A percentile compares a stretch with the other conserved stretches of the same genome.
These are phyloP conservation scores for Naematelia aurantialba DNA, from an alignment of 768 basidiomycete species.

Conservation along the genomic window DNA sequence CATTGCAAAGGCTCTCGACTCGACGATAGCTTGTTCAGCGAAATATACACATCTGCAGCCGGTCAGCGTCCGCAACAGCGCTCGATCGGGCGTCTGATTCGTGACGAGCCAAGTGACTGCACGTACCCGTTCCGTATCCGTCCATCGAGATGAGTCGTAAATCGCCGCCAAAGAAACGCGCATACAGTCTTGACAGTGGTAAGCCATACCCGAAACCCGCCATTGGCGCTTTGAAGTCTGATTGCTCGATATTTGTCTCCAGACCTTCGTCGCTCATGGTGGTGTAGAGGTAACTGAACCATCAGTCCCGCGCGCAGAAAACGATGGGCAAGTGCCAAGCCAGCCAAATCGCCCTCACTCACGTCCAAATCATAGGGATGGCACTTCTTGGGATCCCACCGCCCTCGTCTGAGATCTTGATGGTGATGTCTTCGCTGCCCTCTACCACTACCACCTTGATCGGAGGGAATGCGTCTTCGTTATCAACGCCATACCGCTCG, in stretches of 20 bases:
- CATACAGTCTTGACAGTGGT: conserved; percentile 88
- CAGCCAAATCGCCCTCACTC: conserved; percentile 60
- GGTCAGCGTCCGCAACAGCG: neutral
- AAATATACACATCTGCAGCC: conserved; percentile 40
- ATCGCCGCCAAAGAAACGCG: conserved; percentile 83
- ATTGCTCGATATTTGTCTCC: conserved; percentile 54
- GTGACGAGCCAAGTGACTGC: neutral
- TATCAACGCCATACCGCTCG: conserved; percentile 79
- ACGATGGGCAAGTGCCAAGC: neutral
- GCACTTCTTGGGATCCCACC: conserved; percentile 76
- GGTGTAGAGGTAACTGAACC: conserved; percentile 47
- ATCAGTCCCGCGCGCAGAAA: neutral
- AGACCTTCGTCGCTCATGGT: conserved; percentile 66
- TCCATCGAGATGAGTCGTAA: conserved; percentile 95
- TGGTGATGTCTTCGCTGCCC: conserved; percentile 96
- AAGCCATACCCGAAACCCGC: conserved; percentile 87
- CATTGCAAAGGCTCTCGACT: conserved; percentile 14
- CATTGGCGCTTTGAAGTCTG: conserved; percentile 93
- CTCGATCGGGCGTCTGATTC: neutral
- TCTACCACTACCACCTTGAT: conserved; percentile 94
- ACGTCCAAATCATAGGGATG: conserved; percentile 96
- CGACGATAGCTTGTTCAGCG: conserved; percentile 44
- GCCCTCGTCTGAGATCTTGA: conserved; percentile 97
- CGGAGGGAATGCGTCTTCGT: conserved; percentile 74
- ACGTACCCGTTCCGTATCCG: conserved; percentile 56